phyloP scores from a whole-genome alignment of 176 grass and related monocot species.

The Phoenix dactylifera region DNA sequence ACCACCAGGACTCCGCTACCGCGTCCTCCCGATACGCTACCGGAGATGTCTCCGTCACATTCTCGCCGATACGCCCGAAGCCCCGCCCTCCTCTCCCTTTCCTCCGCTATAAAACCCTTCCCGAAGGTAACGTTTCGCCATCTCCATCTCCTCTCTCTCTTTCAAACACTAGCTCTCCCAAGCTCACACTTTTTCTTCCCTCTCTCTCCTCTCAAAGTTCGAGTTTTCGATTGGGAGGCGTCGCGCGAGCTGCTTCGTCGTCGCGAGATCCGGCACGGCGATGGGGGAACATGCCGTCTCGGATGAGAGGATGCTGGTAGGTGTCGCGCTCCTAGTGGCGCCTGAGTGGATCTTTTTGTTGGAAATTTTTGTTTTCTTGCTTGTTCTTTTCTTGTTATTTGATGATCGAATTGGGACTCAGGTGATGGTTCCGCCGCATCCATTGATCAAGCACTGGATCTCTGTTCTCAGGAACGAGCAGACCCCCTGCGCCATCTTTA shows the following conservation, averaged over 20 bases:
- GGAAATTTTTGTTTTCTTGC: constrained; percentile 9
- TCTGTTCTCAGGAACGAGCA: constrained; percentile 96
- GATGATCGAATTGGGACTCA: constrained; percentile 19
- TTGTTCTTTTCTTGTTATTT: constrained; percentile 2
- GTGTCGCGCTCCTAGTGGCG: not conserved
- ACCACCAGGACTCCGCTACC: too few species aligned
- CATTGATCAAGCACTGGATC: constrained; percentile 93
- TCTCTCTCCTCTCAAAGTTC: constrained; percentile 6
- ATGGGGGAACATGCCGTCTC: constrained; percentile 28
- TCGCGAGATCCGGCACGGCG: constrained; percentile 32
- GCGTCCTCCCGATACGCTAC: too few species aligned
- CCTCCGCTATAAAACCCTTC: too few species aligned
- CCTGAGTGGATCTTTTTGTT: not conserved
- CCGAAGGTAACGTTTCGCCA: too few species aligned
- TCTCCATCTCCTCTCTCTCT: too few species aligned
- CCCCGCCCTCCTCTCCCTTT: too few species aligned
- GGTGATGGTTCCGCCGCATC: constrained; percentile 96
- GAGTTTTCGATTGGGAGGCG: constrained; percentile 19
- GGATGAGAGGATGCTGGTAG: constrained; percentile 80
- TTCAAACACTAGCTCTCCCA: too few species aligned
- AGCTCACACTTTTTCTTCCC: not conserved
- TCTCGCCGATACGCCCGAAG: too few species aligned
- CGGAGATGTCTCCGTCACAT: too few species aligned
- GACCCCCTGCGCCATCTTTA: constrained; percentile 83
- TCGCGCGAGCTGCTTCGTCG: not conserved